Evolutionary conservation across 2,329 filamentous ascomycete species (phyloP), one percentile per base, ranked within the genome.

Genomic region (Pyrenophora graminea): DNA sequence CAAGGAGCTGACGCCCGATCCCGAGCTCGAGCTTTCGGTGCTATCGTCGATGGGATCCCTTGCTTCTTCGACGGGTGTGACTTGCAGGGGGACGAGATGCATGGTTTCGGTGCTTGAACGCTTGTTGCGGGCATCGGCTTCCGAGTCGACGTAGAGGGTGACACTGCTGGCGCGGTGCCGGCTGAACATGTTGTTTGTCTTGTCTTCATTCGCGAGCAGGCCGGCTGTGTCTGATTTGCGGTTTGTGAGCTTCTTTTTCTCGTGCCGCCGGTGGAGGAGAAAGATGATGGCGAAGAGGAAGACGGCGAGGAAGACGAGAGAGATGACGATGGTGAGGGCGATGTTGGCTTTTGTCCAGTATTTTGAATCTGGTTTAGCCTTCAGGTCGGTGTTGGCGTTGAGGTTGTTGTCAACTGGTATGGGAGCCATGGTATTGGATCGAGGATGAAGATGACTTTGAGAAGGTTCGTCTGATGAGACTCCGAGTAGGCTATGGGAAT

Each of bases 181-280:
- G 36, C 61, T 69, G 62, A 70, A 72, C 69, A 72, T 71, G 59
- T 13, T 30, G 10, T 45, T 66, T 12, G 58, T 60, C 33, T 66
- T 69, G 50, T 71, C 66, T 39, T 68, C 64, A 39, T 68, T 58
- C 7, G 52, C 58, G 34, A 72, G 57, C 4, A 72, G 63, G 9
- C 59, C 58, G 36, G 54, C 53, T 37, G 64, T 64, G 19, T 64
- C 63, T 21, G 65, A 58, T 39, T 41, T 62, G 36, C 17, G 58
- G 47, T 45, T 54, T 13, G 45, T 27, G 6, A 63, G 58, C 44
- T 70, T 68, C 38, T 65, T 67, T 27, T 62, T 60, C 48, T 69
- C 55, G 10, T 51, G 32, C 10, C 62, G 58, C 12, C 56, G 55
- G 51, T 64, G 58, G 36, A 68, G 19, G 39, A 43, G 61, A 54